phyloP scores from a whole-genome alignment of 768 basidiomycete genomes.

The Pleurotus citrinopileatus region DNA sequence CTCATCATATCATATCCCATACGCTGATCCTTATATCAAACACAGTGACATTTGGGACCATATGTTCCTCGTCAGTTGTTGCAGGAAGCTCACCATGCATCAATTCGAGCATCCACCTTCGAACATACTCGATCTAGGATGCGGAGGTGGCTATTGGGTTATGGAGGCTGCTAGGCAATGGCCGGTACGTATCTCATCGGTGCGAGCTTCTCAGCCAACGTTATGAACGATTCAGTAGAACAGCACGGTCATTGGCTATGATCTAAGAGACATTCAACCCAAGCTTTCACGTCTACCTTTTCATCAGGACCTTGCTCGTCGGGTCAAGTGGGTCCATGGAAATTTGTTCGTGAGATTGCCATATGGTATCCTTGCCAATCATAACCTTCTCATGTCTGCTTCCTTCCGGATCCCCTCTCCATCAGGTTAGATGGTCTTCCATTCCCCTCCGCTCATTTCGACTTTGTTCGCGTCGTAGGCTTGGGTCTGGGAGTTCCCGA shows the following conservation, averaged over 20 bases:
- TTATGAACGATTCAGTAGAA: too few species aligned
- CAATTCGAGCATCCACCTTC: slow-evolving; percentile 49
- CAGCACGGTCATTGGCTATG: slow-evolving; percentile 57
- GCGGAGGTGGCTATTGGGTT: slow-evolving; percentile 70
- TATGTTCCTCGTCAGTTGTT: slow-evolving; percentile 55
- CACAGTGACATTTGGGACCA: slow-evolving; percentile 70
- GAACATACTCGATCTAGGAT: slow-evolving; percentile 65
- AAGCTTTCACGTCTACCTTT: slow-evolving; percentile 31
- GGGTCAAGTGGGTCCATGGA: slow-evolving; percentile 66
- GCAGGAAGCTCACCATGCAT: slow-evolving; percentile 49
- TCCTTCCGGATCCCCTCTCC: background rate
- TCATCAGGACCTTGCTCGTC: slow-evolving; percentile 38
- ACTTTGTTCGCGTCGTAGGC: slow-evolving; percentile 62
- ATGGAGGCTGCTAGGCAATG: slow-evolving; percentile 67
- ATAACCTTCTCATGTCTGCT: slow-evolving; percentile 2
- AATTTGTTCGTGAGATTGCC: slow-evolving; percentile 49
- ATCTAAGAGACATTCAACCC: slow-evolving; percentile 55
- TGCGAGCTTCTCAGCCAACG: slow-evolving; percentile 5
- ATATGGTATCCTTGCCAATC: background rate
- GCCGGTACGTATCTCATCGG: slow-evolving; percentile 41
- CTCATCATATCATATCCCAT: background rate
- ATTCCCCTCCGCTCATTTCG: slow-evolving; percentile 54
- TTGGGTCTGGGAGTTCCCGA: slow-evolving; percentile 72
- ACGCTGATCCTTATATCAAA: slow-evolving; percentile 10
- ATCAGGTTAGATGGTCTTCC: slow-evolving; percentile 62